Evolutionary conservation across 306 rosid species (phyloP), one percentile per base, ranked within the genome.

Genomic region (Acacia confusa): DNA sequence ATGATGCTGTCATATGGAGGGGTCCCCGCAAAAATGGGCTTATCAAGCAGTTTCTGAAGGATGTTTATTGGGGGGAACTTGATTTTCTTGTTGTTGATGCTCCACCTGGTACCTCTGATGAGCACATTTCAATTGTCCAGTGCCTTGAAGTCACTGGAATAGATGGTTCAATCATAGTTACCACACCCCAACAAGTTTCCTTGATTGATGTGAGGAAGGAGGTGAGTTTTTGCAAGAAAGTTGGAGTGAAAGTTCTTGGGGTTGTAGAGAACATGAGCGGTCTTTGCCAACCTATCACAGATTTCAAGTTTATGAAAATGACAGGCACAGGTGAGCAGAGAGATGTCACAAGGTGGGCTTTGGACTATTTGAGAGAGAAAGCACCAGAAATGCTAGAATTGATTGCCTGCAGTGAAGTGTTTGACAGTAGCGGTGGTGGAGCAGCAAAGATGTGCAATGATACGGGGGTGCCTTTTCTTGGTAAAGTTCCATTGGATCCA

Each of bases 51-150:
- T 95, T 95, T 57, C 81, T 95, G 32, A 95, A 91, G 87, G 96
- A 95, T 38, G 98, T 93, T 12, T 87, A 90, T 50, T 95, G 99
- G 99, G 96, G 93, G 24, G 98, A 93, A 34, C 96, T 95, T 74
- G 98, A 95, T 81, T 92, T 93, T 85, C 91, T 95, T 8, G 83
- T 95, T 24, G 93, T 93, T 13, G 99, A 95, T 88, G 96, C 99
- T 75, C 99, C 99, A 2, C 99, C 98, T 10, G 99, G 99, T 67
- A 93, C 98, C 66, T 93, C 99, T 17, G 99, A 95, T 55, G 98
- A 95, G 76, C 98, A 93, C 76, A 95, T 93, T 79, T 87, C 97
- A 20, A 90, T 93, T 53, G 96, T 92, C 55, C 97, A 95, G 58
- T 90, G 88, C 88, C 94, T 95, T 2, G 90, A 91, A 30, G 83